Percentiles rank a stretch among this genome's conserved stretches.
Evolutionary conservation across 805 yeast genomes (phyloP).

Genomic region (Cyberlindnera subsufficiens): DNA sequence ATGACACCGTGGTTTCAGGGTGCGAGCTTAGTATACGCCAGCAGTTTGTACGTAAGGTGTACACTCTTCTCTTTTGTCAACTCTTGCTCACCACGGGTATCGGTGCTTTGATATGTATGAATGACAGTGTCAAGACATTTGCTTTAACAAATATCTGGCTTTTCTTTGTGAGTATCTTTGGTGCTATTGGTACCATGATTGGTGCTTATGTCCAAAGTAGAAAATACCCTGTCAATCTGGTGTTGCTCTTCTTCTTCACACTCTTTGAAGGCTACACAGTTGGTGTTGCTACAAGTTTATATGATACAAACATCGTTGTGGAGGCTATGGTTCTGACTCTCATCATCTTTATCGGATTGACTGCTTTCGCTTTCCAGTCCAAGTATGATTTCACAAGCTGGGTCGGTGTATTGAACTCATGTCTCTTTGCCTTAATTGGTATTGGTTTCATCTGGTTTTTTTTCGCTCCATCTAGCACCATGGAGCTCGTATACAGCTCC

Average conservation of each 20-base stretch:
- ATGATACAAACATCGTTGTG: slow-evolving; percentile 57
- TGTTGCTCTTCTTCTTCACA: slow-evolving; percentile 62
- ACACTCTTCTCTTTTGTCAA: slow-evolving; percentile 63
- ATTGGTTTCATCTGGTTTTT: slow-evolving; percentile 67
- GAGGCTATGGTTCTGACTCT: slow-evolving; percentile 68
- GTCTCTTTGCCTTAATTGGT: slow-evolving; percentile 64
- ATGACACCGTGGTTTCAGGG: slow-evolving; percentile 67
- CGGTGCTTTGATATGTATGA: slow-evolving; percentile 44
- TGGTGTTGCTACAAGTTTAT: slow-evolving; percentile 59
- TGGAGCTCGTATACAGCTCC: slow-evolving; percentile 62
- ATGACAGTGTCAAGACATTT: slow-evolving; percentile 44
- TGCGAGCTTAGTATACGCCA: slow-evolving; percentile 74
- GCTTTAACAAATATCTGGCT: slow-evolving; percentile 54
- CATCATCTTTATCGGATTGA: slow-evolving; percentile 69
- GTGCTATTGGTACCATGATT: slow-evolving; percentile 58
- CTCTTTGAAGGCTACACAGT: slow-evolving; percentile 66
- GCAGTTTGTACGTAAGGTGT: slow-evolving; percentile 73
- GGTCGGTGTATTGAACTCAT: slow-evolving; percentile 52
- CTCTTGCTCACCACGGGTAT: slow-evolving; percentile 53
- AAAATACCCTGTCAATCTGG: slow-evolving; percentile 61
- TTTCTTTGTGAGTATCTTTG: slow-evolving; percentile 48
- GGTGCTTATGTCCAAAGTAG: slow-evolving; percentile 59
- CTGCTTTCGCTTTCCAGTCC: slow-evolving; percentile 71
- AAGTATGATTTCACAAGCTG: slow-evolving; percentile 69
- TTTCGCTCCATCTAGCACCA: slow-evolving; percentile 46